Percentiles rank a stretch among this genome's conserved stretches.
These are phyloP conservation scores for Globisporangium spiculum DNA, from an alignment of 352 stramenopile species.

Conservation along the genomic window DNA sequence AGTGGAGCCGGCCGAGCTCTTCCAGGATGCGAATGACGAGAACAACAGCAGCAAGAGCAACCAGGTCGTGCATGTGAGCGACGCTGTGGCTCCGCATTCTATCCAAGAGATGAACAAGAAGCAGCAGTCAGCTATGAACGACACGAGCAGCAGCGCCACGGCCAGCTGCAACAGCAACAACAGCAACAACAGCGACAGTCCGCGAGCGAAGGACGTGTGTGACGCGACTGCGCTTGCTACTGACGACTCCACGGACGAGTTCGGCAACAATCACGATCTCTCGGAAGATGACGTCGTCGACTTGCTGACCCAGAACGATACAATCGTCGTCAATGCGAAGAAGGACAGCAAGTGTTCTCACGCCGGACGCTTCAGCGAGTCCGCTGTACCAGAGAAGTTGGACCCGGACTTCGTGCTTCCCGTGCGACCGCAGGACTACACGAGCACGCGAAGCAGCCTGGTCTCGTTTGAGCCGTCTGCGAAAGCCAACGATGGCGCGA, in stretches of 20 bases:
- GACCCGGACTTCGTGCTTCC: conserved; percentile 46
- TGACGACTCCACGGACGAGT: not conserved
- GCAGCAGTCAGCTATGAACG: not conserved
- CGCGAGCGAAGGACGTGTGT: not conserved
- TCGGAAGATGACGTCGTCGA: not conserved
- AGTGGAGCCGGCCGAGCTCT: conserved; percentile 1
- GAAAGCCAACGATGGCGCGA: conserved; percentile 20
- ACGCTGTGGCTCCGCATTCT: not conserved
- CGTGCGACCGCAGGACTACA: conserved; percentile 23
- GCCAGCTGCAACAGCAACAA: conserved; percentile 9
- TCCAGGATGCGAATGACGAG: conserved; percentile 8
- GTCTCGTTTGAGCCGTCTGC: conserved; percentile 39
- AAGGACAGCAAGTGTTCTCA: not conserved
- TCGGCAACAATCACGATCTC: not conserved
- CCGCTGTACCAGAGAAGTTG: conserved; percentile 22
- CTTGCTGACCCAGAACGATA: not conserved
- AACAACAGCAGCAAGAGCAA: conserved; percentile 6
- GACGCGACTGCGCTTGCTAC: not conserved
- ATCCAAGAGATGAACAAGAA: not conserved
- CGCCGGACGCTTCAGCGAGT: conserved; percentile 20
- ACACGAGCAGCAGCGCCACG: conserved; percentile 8
- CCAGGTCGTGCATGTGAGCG: not conserved
- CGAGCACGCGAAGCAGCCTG: conserved; percentile 55
- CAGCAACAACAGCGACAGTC: not conserved
- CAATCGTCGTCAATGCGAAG: not conserved